Base-by-base conservation (phyloP, 2,329 filamentous ascomycete species). In the Epichloe glyceriae region DNA sequence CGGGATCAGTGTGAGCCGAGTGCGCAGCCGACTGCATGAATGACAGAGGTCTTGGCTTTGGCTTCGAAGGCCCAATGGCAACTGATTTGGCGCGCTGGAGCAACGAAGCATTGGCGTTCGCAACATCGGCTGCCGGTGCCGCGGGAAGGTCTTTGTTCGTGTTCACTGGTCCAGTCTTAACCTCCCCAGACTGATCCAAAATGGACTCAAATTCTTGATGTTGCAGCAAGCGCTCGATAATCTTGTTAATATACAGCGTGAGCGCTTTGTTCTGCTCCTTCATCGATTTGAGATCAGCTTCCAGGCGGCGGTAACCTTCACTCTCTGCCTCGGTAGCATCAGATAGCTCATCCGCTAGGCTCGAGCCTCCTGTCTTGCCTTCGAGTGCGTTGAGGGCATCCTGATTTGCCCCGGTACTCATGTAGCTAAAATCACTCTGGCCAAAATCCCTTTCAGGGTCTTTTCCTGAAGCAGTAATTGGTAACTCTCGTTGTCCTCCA, bases 401-500 rank as follows among this genome's bases (percentile, higher is more conserved):
- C 55, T 81, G 76, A 63, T 84, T 83, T 20, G 77, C 76, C 38
- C 74, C 71, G 35, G 65, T 63, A 47, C 72, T 71, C 71, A 79
- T 77, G 61, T 82, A 85, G 71, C 87, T 81, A 66, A 95, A 88
- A 61, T 91, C 86, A 59, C 78, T 85, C 63, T 85, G 88, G 61
- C 79, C 78, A 64, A 96, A 91, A 63, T 97, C 91, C 93, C 93
- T 63, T 94, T 95, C 52, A 98, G 78, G 1, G 93, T 97, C 74
- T 89, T 91, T 67, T 97, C 90, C 62, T 89, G 88, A 22, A 98
- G 80, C 17, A 98, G 80, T 38, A 97, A 78, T 68, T 97, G 91
- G 69, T 95, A 98, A 69, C 89, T 95, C 69, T 98, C 93, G 62
- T 97, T 97, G 68, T 98, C 93, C 70, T 98, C 93, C 86, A 96